Evolutionary conservation across 257 asterid genomes (phyloP).

Genomic region (Forsythia suspensa): DNA sequence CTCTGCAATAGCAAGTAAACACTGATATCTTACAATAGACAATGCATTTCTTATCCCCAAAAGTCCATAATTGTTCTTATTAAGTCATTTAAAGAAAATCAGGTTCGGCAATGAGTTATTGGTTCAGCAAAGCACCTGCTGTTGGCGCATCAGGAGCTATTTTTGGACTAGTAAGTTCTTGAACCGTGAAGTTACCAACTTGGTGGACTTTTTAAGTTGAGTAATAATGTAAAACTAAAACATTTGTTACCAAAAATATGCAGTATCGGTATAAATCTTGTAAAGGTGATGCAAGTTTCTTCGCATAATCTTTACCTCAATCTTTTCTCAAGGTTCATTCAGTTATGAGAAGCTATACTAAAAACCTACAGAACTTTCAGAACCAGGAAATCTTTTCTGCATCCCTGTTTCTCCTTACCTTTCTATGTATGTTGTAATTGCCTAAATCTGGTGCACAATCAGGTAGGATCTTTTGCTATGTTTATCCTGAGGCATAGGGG

Average conservation of each 20-base stretch:
- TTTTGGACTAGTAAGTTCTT: conserved; percentile 75
- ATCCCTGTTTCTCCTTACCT: conserved; percentile 4
- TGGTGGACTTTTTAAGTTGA: neutral
- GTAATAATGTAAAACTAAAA: no score
- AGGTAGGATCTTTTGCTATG: conserved; percentile 85
- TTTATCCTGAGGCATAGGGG: conserved; percentile 79
- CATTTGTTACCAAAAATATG: no score
- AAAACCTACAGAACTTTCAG: neutral
- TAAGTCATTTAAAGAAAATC: conserved; percentile 30
- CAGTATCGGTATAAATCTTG: no score
- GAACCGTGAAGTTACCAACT: conserved; percentile 9
- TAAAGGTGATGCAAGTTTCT: neutral
- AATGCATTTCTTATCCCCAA: conserved; percentile 21
- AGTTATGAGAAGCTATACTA: conserved; percentile 9
- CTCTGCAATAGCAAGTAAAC: conserved; percentile 83
- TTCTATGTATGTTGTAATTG: conserved; percentile 11
- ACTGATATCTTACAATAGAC: conserved; percentile 14
- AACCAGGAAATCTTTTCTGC: neutral
- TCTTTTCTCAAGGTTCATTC: neutral
- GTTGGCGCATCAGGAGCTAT: conserved; percentile 97
- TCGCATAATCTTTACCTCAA: neutral
- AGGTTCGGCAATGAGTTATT: conserved; percentile 85
- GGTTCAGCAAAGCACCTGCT: conserved; percentile 74
- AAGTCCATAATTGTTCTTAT: conserved; percentile 23
- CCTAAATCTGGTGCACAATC: conserved; percentile 31